These are phyloP conservation scores for Camellia lanceoleosa DNA, from an alignment of 148 eudicot species.

Conservation along the genomic window DNA sequence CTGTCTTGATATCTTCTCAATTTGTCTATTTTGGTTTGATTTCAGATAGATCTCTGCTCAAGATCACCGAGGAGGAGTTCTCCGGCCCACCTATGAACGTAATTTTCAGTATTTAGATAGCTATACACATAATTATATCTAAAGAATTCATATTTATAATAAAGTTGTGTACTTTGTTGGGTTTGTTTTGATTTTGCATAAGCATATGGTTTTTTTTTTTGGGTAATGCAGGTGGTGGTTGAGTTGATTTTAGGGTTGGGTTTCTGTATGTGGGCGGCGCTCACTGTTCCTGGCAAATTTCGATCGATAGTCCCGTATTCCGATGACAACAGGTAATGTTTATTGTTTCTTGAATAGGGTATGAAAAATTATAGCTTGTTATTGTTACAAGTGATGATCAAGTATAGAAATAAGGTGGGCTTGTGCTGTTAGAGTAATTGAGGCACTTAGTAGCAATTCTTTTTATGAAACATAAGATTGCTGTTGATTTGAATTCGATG, in stretches of 20 bases:
- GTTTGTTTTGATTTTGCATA: not conserved
- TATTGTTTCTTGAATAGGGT: constrained; percentile 4
- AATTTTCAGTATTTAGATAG: constrained; percentile 7
- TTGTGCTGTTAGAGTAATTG: not conserved
- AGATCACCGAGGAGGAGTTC: constrained; percentile 85
- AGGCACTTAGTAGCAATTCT: not conserved
- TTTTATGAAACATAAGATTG: not conserved
- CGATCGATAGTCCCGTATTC: constrained; percentile 69
- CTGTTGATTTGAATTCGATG: not conserved
- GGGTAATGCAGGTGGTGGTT: constrained; percentile 47
- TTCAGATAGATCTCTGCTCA: constrained; percentile 76
- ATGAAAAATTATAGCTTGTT: not conserved
- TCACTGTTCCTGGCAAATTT: constrained; percentile 76
- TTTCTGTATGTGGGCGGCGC: constrained; percentile 66
- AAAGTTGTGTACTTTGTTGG: not conserved
- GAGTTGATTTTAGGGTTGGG: constrained; percentile 61
- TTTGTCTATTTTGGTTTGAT: constrained; percentile 3
- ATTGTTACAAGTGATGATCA: not conserved
- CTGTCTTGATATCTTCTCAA: not conserved
- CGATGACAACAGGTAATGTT: constrained; percentile 69
- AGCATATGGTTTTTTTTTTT: constrained; percentile 9
- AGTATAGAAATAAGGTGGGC: not conserved
- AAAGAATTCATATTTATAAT: not conserved
- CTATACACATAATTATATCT: too few species aligned
- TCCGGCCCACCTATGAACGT: constrained; percentile 71